Evolutionary conservation across 345 rosid genomes (phyloP).

Genomic region (Leavenworthia alabamica): DNA sequence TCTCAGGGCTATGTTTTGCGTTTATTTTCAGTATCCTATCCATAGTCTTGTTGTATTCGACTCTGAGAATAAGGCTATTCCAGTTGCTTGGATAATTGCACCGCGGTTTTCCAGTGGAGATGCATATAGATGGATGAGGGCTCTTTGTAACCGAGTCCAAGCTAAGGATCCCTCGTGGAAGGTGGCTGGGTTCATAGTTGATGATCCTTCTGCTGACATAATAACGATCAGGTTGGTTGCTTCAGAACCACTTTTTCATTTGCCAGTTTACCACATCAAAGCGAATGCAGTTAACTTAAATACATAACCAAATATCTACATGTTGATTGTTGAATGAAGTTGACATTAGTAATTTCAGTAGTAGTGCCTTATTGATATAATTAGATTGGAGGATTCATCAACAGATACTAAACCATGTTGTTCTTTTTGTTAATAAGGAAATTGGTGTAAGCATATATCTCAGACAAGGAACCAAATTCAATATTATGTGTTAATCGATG

Average conservation of each 20-base stretch:
- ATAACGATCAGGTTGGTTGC: constrained; percentile 54
- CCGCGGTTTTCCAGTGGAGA: constrained; percentile 58
- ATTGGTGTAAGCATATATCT: background rate
- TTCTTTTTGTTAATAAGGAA: background rate
- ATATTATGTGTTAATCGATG: background rate
- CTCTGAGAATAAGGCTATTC: constrained; percentile 90
- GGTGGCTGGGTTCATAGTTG: constrained; percentile 90
- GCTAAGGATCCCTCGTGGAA: constrained; percentile 83
- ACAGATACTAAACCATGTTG: background rate
- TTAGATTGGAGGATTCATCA: background rate
- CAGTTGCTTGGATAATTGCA: constrained; percentile 90
- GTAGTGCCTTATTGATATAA: too few species aligned
- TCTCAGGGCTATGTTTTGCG: constrained; percentile 17
- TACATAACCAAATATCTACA: background rate
- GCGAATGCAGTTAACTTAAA: background rate
- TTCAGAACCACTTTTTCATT: background rate
- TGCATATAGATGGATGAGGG: constrained; percentile 84
- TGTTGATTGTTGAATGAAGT: background rate
- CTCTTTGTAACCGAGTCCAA: constrained; percentile 76
- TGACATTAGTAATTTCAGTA: background rate
- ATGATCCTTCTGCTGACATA: constrained; percentile 78
- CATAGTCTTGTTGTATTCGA: constrained; percentile 83
- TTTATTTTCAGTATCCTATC: constrained; percentile 63
- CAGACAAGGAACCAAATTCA: background rate
- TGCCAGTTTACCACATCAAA: background rate